Base-by-base conservation (phyloP, 345 rosid species). In the Salix purpurea region DNA sequence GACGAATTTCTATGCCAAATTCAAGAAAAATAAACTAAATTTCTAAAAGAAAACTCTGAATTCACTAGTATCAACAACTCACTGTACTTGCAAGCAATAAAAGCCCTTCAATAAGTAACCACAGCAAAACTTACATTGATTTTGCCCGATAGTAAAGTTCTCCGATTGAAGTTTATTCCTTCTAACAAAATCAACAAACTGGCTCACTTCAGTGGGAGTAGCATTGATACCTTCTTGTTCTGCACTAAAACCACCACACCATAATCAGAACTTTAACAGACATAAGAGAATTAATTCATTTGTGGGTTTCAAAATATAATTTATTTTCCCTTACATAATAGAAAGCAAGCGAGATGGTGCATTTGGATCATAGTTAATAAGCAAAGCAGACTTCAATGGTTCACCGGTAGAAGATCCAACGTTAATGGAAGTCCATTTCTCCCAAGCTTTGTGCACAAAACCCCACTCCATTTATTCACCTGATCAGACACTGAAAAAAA, bases 301-400 rank as follows among this genome's bases (percentile, higher is more conserved):
- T 13, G 18, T 46, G 50, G 50, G 50, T 46, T 46, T 12, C 16
- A 46, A 46, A 46, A 13, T 4, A 46, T 46, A 46, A 14, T 46
- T 46, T 46, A 15, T 26, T 52, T 58, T 24, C 50, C 54, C 87
- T 77, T 85, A 92, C 98, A 92, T 86, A 46, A 92, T 89, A 67
- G 97, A 94, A 72, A 92, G 78, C 82, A 94, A 69, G 67, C 97
- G 94, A 82, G 95, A 90, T 12, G 97, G 97, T 37, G 83, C 91
- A 26, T 87, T 65, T 1, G 97, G 94, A 26, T 94, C 94, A n/a
- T 92, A 79, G 78, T 91, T 92, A 73, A 92, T 83, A 52, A 94
- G 88, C 78, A 94, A 52, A 73, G 94, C 94, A 68, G 89, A 91
- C 86, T 86, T 90, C 86, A 92, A 80, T 3, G 97, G 95, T 72